phyloP scores from a whole-genome alignment of 176 grass and related monocot species.

The Alloteropsis semialata region DNA sequence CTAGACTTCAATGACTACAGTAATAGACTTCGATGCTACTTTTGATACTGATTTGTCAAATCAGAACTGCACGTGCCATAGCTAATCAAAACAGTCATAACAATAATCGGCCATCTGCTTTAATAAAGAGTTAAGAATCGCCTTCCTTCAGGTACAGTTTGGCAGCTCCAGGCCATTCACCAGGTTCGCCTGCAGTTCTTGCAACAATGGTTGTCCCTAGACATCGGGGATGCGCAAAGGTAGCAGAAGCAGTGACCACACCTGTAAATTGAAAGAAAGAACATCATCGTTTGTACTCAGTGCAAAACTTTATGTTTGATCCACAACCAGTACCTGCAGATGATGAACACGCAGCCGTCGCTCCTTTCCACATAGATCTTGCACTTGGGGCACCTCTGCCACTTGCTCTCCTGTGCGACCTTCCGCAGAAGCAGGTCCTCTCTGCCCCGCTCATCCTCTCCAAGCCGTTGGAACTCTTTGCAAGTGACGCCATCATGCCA shows the following conservation, averaged over 20 bases:
- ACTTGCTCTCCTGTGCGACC: constrained; percentile 46
- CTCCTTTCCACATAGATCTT: constrained; percentile 77
- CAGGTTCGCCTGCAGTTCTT: constrained; percentile 36
- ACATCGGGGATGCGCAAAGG: constrained; percentile 64
- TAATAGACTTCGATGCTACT: background rate
- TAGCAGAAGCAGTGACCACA: constrained; percentile 86
- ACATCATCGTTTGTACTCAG: background rate
- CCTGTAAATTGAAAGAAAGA: constrained; percentile 22
- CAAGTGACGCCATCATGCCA: constrained; percentile 60
- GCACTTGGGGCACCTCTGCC: constrained; percentile 84
- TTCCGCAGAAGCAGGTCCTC: constrained; percentile 64
- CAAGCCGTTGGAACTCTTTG: constrained; percentile 39
- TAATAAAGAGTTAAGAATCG: background rate
- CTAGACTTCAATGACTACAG: background rate
- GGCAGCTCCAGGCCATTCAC: constrained; percentile 1
- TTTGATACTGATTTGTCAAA: background rate
- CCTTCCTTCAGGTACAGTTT: too few relatives aligned
- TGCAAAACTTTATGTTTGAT: background rate
- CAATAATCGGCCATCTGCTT: background rate
- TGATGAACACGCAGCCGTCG: constrained; percentile 55
- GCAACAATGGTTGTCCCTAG: constrained; percentile 46
- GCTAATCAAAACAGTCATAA: background rate
- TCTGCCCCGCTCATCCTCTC: constrained; percentile 39
- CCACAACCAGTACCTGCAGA: constrained; percentile 52
- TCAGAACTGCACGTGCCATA: background rate